Evolutionary conservation across 768 basidiomycete genomes (phyloP).

Genomic region (Termitomyces sp.): DNA sequence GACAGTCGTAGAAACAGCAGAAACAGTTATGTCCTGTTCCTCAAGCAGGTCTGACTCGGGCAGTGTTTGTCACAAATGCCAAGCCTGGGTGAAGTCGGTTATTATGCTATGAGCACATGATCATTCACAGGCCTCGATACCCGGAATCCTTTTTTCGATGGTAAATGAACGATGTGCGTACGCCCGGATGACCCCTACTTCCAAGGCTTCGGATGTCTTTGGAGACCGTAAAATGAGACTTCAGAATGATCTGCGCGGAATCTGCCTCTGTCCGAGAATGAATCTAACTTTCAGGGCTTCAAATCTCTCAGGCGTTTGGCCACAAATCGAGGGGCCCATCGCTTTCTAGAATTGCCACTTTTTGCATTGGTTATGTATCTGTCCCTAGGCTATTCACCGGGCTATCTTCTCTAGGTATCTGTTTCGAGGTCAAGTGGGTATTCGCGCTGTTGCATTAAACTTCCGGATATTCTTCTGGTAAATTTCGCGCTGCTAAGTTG

Average conservation of each 20-base stretch:
- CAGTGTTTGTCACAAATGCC: too few species aligned
- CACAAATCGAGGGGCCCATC: not conserved
- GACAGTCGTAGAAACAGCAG: too few species aligned
- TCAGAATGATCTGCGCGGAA: not conserved
- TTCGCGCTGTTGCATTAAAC: not conserved
- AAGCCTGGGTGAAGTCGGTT: too few species aligned
- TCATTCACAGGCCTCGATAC: too few species aligned
- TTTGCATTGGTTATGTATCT: not conserved
- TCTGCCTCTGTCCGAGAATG: not conserved
- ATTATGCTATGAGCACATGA: too few species aligned
- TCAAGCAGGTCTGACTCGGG: too few species aligned
- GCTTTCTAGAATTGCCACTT: not conserved
- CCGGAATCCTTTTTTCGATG: too few species aligned
- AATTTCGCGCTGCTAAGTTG: constrained; percentile 7
- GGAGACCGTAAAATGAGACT: not conserved
- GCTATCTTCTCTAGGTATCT: not conserved
- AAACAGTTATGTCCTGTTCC: too few species aligned
- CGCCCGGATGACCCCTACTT: too few species aligned
- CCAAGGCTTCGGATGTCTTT: not conserved
- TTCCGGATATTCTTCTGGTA: constrained; percentile 14
- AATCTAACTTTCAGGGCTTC: too few species aligned
- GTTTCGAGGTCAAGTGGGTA: not conserved
- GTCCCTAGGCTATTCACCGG: not conserved
- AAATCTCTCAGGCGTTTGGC: too few species aligned
- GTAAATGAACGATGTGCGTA: too few species aligned